These are phyloP conservation scores for Circinella umbellata DNA, from an alignment of 371 early-diverging fungal genomes.

Conservation along the genomic window DNA sequence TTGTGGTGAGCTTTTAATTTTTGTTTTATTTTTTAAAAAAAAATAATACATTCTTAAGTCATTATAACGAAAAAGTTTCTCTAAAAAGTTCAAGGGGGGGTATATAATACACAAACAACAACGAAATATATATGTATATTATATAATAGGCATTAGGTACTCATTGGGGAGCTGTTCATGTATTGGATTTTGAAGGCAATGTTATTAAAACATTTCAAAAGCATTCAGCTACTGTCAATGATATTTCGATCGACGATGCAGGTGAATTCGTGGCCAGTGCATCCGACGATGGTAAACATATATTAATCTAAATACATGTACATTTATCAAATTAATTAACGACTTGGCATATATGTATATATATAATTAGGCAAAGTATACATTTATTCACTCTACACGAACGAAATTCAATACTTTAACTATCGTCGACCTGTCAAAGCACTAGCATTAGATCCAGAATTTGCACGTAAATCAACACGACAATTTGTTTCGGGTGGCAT, in stretches of 20 bases:
- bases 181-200: conserved; percentile 93
- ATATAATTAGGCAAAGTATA: conserved; percentile 70
- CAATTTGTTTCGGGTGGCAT: conserved; percentile 91
- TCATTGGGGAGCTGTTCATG: conserved; percentile 90
- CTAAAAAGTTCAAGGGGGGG: background rate
- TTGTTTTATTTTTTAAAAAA: background rate
- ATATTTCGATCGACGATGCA: conserved; percentile 81
- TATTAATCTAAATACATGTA: background rate
- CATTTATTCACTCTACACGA: conserved; percentile 73
- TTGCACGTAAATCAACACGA: conserved; percentile 69
- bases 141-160: conserved; percentile 87
- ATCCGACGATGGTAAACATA: conserved; percentile 85
- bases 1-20: conserved; percentile 65
- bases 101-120: no score
- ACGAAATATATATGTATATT: background rate
- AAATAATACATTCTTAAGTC: background rate
- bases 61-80: no score
- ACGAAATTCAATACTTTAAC: conserved; percentile 66
- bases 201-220: conserved; percentile 77
- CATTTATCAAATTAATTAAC: no score
- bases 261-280: conserved; percentile 92
- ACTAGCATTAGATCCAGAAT: conserved; percentile 89
- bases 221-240: conserved; percentile 85
- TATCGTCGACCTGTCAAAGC: conserved; percentile 90
- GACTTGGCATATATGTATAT: no score